Evolutionary conservation across 2,329 filamentous ascomycete genomes (phyloP).

Genomic region (Fusarium xylarioides): DNA sequence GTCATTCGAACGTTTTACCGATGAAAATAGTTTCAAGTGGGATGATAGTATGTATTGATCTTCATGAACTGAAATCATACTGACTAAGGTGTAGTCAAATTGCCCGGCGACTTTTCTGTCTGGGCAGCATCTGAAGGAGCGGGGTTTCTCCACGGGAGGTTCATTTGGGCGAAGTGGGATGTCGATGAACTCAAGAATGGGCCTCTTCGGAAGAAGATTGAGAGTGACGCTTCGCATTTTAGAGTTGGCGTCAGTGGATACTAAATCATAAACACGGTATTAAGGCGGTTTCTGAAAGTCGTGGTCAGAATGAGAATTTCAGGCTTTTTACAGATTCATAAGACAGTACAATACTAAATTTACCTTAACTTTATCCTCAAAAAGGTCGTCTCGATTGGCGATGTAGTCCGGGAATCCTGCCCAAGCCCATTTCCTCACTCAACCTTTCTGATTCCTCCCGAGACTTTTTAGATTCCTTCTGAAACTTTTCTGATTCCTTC

Average conservation of each 20-base stretch:
- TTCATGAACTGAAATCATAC: rapidly evolving
- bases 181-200: constrained; percentile 1
- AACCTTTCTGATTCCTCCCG: too few species aligned
- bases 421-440: too few species aligned
- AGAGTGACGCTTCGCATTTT: neutral
- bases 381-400: too few species aligned
- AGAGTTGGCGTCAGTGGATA: neutral
- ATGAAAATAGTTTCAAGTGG: constrained; percentile 3
- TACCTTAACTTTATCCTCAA: too few species aligned
- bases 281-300: too few species aligned
- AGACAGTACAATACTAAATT: too few species aligned
- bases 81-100: neutral
- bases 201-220: neutral
- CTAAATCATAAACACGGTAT: too few species aligned
- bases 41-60: neutral
- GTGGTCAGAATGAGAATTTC: too few species aligned
- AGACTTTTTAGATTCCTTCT: too few species aligned
- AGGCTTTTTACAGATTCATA: too few species aligned
- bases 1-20: neutral
- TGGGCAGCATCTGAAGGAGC: constrained; percentile 19
- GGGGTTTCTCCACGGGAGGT: constrained; percentile 9
- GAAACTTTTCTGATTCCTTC: too few species aligned
- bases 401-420: too few species aligned
- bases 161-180: constrained; percentile 16
- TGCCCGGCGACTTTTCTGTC: constrained; percentile 7